phyloP scores from a whole-genome alignment of 441 rosid species.

The Pelargonium citronellum region DNA sequence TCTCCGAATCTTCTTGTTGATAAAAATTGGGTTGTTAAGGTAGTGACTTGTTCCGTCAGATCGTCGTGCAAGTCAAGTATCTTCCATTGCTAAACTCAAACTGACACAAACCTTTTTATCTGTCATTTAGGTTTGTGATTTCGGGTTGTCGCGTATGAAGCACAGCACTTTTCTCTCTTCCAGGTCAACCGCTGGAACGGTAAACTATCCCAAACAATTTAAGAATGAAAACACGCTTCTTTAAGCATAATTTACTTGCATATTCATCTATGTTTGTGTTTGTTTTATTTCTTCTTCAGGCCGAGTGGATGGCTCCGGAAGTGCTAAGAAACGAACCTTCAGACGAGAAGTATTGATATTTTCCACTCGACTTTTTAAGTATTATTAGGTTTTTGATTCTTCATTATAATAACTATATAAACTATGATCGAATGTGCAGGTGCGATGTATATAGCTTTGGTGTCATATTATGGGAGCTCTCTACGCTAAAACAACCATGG shows the following conservation, averaged over 20 bases:
- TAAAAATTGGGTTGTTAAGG: conserved; percentile 97
- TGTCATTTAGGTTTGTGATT: conserved; percentile 63
- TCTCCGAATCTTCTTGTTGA: conserved; percentile 97
- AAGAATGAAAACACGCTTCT: not conserved
- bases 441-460: conserved; percentile 94
- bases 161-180: conserved; percentile 75
- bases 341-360: conserved; percentile 68
- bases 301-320: conserved; percentile 99
- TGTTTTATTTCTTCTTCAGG: conserved; percentile 51
- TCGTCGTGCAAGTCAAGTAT: not conserved
- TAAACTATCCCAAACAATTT: too few relatives aligned
- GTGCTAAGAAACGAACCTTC: conserved; percentile 95
- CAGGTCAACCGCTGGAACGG: too few relatives aligned
- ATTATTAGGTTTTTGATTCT: conserved; percentile 10
- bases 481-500: conserved; percentile 84
- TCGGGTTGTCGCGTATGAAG: conserved; percentile 91
- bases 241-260: conserved; percentile 13
- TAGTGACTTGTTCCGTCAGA: conserved; percentile 10
- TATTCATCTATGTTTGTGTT: conserved; percentile 61
- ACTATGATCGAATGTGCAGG: conserved; percentile 37
- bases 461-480: conserved; percentile 90
- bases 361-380: not conserved
- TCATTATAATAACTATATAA: conserved; percentile 3
- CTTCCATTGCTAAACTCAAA: too few relatives aligned
- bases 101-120: too few relatives aligned